Evolutionary conservation across 2,329 filamentous ascomycete genomes (phyloP).

Genomic region (Tolypocladium cylindrosporum): DNA sequence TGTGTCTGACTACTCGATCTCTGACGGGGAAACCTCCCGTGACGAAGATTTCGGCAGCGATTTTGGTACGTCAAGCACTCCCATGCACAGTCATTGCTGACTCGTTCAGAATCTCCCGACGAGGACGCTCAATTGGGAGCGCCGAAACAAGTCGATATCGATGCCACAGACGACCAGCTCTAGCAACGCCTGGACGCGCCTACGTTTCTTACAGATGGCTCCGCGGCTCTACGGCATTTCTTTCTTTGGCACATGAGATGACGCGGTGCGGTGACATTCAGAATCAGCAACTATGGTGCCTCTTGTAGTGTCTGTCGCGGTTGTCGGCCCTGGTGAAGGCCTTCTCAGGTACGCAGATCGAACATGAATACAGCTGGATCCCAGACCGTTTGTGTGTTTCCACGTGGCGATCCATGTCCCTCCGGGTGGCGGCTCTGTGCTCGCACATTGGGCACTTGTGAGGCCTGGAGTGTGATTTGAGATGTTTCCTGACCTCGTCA

Average conservation of each 20-base stretch:
- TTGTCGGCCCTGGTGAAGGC: background rate
- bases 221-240: too few species aligned
- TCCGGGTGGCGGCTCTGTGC: background rate
- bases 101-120: too few species aligned
- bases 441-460: background rate
- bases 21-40: background rate
- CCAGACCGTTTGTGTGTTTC: background rate
- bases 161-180: too few species aligned
- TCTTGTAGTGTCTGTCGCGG: background rate
- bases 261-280: background rate
- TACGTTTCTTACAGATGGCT: too few species aligned
- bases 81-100: background rate
- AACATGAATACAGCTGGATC: background rate
- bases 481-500: background rate
- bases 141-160: too few species aligned
- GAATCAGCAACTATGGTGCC: background rate
- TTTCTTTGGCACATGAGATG: background rate
- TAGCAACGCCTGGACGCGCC: too few species aligned
- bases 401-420: background rate
- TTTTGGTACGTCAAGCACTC: background rate
- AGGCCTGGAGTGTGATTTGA: background rate
- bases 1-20: background rate
- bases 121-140: too few species aligned
- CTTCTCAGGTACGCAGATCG: background rate
- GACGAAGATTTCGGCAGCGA: background rate